A percentile compares a stretch with the other conserved stretches of the same genome.
phyloP scores from a whole-genome alignment of 257 asterid species.

The Solanum lycopersicoides region DNA sequence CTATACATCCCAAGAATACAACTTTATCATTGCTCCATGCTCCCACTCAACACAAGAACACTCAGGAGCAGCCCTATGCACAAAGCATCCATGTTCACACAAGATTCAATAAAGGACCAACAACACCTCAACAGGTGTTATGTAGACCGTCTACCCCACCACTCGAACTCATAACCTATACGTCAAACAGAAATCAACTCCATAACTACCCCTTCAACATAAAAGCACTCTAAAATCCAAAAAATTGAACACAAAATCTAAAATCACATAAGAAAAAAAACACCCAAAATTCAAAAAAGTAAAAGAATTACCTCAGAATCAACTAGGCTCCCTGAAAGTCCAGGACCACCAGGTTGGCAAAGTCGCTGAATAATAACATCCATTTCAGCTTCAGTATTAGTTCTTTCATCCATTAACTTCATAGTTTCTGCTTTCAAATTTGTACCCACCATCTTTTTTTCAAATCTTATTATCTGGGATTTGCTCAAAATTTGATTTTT shows the following conservation, averaged over 20 bases:
- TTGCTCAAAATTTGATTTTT: background rate
- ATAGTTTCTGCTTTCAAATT: constrained; percentile 77
- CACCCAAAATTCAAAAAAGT: background rate
- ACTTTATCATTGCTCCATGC: background rate
- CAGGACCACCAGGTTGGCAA: constrained; percentile 80
- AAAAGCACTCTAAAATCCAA: background rate
- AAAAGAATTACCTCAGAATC: constrained; percentile 53
- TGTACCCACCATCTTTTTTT: constrained; percentile 60
- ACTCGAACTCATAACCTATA: background rate
- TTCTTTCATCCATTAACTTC: constrained; percentile 72
- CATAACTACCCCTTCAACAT: background rate
- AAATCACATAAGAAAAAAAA: background rate
- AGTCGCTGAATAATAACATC: constrained; percentile 64
- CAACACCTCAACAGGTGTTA: background rate
- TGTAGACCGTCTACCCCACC: background rate
- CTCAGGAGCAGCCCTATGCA: background rate
- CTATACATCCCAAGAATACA: background rate
- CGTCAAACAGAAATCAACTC: background rate
- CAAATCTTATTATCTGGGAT: background rate
- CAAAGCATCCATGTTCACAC: background rate
- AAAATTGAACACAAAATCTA: background rate
- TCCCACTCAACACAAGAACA: background rate
- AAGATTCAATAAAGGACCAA: background rate
- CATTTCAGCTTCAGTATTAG: constrained; percentile 67
- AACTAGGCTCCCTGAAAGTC: constrained; percentile 69